Evolutionary conservation across 495 filamentous ascomycete genomes (phyloP).

Genomic region (Hyaloscypha hepaticicola): DNA sequence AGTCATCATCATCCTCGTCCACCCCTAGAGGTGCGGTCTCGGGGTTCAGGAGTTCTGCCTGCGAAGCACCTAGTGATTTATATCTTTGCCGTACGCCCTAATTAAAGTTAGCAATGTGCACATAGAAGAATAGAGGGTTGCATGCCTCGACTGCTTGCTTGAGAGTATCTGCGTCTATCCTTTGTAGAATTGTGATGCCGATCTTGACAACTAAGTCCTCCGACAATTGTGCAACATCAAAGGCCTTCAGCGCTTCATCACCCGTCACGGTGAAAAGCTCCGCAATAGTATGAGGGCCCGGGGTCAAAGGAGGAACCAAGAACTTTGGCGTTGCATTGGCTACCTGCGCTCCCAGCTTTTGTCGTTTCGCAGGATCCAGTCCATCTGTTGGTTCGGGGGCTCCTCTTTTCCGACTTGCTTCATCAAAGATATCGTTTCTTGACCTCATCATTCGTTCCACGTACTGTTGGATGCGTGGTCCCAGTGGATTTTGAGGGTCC

Average conservation of each 20-base stretch:
- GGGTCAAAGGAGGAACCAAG: conserved; percentile 63
- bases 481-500: conserved; percentile 66
- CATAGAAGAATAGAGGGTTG: background rate
- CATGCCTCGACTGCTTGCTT: conserved; percentile 62
- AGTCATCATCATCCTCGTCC: conserved; percentile 86
- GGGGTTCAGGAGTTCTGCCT: conserved; percentile 45
- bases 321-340: conserved; percentile 44
- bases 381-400: conserved; percentile 62
- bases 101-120: background rate
- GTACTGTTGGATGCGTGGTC: conserved; percentile 74
- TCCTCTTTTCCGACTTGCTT: conserved; percentile 74
- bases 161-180: conserved; percentile 61
- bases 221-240: conserved; percentile 80
- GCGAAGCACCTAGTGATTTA: conserved; percentile 36
- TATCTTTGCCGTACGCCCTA: conserved; percentile 23
- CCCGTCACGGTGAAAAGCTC: conserved; percentile 81
- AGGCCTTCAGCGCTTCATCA: conserved; percentile 68
- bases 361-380: conserved; percentile 65
- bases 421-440: conserved; percentile 72
- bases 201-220: conserved; percentile 73
- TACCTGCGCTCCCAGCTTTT: conserved; percentile 60
- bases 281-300: conserved; percentile 71
- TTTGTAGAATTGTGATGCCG: conserved; percentile 64
- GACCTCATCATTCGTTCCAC: conserved; percentile 74
- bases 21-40: conserved; percentile 49